Evolutionary conservation across 441 rosid genomes (phyloP).

Genomic region (Macaranga tanarius): DNA sequence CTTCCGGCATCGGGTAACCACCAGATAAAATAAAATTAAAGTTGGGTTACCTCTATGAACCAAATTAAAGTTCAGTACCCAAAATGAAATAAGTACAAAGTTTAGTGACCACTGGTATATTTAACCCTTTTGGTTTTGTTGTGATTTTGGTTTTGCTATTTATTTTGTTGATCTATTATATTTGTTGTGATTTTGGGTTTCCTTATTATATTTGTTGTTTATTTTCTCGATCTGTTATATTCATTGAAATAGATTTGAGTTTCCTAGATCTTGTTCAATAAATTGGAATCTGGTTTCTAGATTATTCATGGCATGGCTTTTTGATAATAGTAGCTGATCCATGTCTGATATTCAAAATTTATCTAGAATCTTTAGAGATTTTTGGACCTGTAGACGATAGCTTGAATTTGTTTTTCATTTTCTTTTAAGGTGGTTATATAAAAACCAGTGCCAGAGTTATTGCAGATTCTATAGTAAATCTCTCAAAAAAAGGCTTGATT

Average conservation of each 20-base stretch:
- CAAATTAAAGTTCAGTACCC: too few species aligned
- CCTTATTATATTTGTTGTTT: too few species aligned
- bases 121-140: too few species aligned
- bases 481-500: slow-evolving; percentile 58
- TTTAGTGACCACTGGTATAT: too few species aligned
- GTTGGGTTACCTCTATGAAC: too few species aligned
- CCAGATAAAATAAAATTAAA: too few species aligned
- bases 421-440: slow-evolving; percentile 86
- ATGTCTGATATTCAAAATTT: neutral
- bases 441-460: slow-evolving; percentile 89
- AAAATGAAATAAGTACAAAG: too few species aligned
- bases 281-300: neutral
- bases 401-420: neutral
- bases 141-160: too few species aligned
- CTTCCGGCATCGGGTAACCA: too few species aligned
- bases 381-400: neutral
- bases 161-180: too few species aligned
- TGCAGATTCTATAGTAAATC: slow-evolving; percentile 78
- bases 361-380: neutral
- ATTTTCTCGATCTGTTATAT: too few species aligned
- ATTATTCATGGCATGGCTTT: neutral
- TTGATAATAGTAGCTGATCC: neutral
- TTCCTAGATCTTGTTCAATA: neutral
- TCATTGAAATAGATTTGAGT: neutral
- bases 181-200: too few species aligned